These are phyloP conservation scores for Yarrowia sp. DNA, from an alignment of 805 yeast species.

Conservation along the genomic window DNA sequence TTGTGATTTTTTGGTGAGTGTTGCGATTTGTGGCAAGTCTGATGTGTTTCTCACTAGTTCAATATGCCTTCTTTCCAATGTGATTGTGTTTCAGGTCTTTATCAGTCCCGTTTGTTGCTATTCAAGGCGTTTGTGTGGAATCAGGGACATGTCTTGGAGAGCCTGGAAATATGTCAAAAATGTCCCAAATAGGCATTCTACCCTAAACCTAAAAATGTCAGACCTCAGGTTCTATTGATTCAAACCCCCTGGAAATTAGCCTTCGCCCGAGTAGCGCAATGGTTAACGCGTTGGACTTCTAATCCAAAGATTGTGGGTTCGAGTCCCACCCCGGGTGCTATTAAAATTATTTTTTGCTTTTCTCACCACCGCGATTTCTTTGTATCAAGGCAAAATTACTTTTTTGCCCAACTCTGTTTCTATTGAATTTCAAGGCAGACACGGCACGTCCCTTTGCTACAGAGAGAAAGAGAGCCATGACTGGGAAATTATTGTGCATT, in stretches of 20 bases:
- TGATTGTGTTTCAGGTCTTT: too few relatives aligned
- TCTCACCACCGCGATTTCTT: neutral
- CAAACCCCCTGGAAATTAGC: neutral
- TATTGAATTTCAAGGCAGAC: neutral
- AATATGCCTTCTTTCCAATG: too few relatives aligned
- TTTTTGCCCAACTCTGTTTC: slow-evolving; percentile 6
- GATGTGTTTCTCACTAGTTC: neutral
- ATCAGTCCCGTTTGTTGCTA: neutral
- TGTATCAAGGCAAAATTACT: neutral
- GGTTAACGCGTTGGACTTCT: slow-evolving; percentile 44
- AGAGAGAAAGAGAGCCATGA: neutral
- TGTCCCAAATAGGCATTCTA: neutral
- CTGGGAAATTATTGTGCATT: neutral
- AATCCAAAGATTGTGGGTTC: slow-evolving; percentile 46
- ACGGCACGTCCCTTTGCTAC: too few relatives aligned
- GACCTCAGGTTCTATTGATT: neutral
- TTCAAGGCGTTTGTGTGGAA: slow-evolving; percentile 9
- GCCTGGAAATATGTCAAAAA: slow-evolving; percentile 10
- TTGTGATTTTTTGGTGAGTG: neutral
- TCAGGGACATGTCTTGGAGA: slow-evolving; percentile 1
- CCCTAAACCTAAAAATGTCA: slow-evolving; percentile 8
- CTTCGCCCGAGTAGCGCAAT: slow-evolving; percentile 43
- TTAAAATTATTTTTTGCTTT: neutral
- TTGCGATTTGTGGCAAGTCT: too few relatives aligned
- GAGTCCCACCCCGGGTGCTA: slow-evolving; percentile 46